Evolutionary conservation across 2,329 filamentous ascomycete species (phyloP).

Genomic region (Dendrostoma leiphaemia): DNA sequence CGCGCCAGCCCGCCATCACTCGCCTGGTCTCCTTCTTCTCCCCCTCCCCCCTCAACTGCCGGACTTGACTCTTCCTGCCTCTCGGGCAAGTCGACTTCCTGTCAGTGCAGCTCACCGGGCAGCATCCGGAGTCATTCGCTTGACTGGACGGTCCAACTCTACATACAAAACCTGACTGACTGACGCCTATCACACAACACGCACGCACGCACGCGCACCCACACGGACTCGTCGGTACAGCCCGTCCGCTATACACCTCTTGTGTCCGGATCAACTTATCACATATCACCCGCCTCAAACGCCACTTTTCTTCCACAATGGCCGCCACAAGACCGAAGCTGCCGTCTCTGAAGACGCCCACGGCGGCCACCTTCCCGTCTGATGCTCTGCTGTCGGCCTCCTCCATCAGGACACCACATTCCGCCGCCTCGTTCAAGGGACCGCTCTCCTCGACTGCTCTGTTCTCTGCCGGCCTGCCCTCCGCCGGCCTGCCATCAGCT

Average conservation of each 20-base stretch:
- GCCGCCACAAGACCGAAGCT: slow-evolving; percentile 53
- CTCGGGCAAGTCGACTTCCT: slow-evolving; percentile 32
- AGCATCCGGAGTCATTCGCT: slow-evolving; percentile 41
- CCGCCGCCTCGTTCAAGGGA: slow-evolving; percentile 40
- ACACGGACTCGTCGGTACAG: slow-evolving; percentile 10
- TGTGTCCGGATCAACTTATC: background rate
- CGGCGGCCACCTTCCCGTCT: slow-evolving; percentile 58
- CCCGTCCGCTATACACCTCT: slow-evolving; percentile 8
- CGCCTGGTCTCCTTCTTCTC: slow-evolving; percentile 21
- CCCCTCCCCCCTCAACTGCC: slow-evolving; percentile 35
- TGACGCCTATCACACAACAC: slow-evolving; percentile 19
- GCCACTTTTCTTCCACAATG: slow-evolving; percentile 39
- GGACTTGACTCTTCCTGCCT: slow-evolving; percentile 27
- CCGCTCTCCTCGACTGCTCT: slow-evolving; percentile 36
- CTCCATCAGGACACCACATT: slow-evolving; percentile 68
- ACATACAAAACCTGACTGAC: slow-evolving; percentile 8
- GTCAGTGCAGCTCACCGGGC: slow-evolving; percentile 35
- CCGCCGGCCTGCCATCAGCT: slow-evolving; percentile 27
- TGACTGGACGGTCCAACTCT: slow-evolving; percentile 34
- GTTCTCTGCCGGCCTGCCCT: slow-evolving; percentile 38
- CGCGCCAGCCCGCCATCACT: slow-evolving; percentile 26
- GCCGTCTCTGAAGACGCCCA: slow-evolving; percentile 59
- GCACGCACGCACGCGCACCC: slow-evolving; percentile 6
- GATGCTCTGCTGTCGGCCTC: slow-evolving; percentile 36
- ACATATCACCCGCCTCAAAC: slow-evolving; percentile 14